Evolutionary conservation across 768 basidiomycete genomes (phyloP).

Genomic region (Paxillus involutus): DNA sequence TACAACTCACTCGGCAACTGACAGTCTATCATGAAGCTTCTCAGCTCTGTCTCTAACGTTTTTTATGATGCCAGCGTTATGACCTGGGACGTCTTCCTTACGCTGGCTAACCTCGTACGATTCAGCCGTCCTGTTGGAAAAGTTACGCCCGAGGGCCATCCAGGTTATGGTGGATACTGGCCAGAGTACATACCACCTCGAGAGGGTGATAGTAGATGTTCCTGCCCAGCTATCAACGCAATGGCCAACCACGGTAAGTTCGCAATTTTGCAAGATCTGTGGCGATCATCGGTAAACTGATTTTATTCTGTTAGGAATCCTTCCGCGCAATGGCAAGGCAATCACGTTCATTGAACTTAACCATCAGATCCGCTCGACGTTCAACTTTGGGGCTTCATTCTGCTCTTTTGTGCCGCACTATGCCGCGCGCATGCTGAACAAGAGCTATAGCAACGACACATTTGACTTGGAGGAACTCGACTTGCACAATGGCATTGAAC

Average conservation of each 20-base stretch:
- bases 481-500: conserved; percentile 62
- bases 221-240: conserved; percentile 76
- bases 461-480: conserved; percentile 69
- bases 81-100: conserved; percentile 20
- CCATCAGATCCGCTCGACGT: conserved; percentile 49
- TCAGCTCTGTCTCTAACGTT: conserved; percentile 6
- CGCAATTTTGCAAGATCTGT: not conserved
- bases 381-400: conserved; percentile 71
- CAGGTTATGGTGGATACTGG: conserved; percentile 68
- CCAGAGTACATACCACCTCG: conserved; percentile 60
- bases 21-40: conserved; percentile 10
- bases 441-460: conserved; percentile 52
- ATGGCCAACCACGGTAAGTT: conserved; percentile 80
- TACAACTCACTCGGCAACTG: not conserved
- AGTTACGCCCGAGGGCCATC: conserved; percentile 54
- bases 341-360: conserved; percentile 58
- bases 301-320: conserved; percentile 28
- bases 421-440: conserved; percentile 57
- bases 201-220: conserved; percentile 66
- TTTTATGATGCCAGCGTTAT: conserved; percentile 10
- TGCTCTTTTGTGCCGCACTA: conserved; percentile 64
- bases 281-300: not conserved
- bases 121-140: conserved; percentile 40
- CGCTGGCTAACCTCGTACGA: conserved; percentile 18
- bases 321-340: conserved; percentile 66